Conservation (phyloP, 306 rosid genomes). For the Carpinus fangiana region DNA sequence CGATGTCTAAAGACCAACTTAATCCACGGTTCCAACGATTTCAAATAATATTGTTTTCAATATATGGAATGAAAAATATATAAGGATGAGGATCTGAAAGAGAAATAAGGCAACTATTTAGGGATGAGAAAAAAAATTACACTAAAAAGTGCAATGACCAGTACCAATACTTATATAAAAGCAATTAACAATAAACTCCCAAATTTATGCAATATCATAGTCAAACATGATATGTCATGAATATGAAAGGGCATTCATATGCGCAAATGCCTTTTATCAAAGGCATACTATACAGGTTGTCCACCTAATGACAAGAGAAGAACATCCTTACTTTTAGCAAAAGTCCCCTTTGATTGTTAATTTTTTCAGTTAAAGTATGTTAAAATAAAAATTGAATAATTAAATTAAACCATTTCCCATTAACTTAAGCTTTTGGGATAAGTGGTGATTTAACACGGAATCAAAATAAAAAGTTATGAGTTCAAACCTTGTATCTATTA, state of each 20-base stretch:
- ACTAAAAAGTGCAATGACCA: neutral
- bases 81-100: neutral
- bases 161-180: neutral
- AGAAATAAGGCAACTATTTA: neutral
- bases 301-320: neutral
- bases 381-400: too few relatives aligned
- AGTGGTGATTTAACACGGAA: too few relatives aligned
- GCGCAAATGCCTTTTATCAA: conserved; percentile 1
- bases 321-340: neutral
- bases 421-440: too few relatives aligned
- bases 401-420: too few relatives aligned
- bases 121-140: neutral
- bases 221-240: neutral
- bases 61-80: neutral
- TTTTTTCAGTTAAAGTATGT: neutral
- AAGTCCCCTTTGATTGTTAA: neutral
- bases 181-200: neutral
- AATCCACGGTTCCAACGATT: neutral
- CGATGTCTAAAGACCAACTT: neutral
- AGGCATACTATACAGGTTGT: neutral
- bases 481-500: too few relatives aligned
- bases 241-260: neutral
- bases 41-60: neutral
- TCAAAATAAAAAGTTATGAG: too few relatives aligned
- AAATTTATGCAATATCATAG: neutral